Evolutionary conservation across 129 eudicot genomes (phyloP).

Genomic region (Glebionis coronaria): DNA sequence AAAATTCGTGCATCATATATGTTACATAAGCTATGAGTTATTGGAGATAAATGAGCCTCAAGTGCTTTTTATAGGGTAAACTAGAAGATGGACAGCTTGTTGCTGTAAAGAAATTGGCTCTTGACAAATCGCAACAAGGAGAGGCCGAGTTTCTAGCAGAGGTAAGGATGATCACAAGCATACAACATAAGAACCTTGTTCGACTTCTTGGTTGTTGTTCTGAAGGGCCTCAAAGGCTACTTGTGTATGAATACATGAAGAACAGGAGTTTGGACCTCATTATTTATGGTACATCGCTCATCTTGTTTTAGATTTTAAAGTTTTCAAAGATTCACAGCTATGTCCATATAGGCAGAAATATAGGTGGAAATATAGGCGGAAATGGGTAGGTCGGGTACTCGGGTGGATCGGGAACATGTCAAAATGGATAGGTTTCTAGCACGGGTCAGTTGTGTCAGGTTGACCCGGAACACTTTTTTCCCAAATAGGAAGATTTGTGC

Average conservation of each 20-base stretch:
- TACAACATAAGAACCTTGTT: constrained; percentile 75
- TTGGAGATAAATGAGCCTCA: constrained; percentile 4
- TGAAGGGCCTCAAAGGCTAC: constrained; percentile 60
- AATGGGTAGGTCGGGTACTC: too few species aligned
- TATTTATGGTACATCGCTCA: constrained; percentile 20
- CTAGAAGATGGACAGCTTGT: constrained; percentile 51
- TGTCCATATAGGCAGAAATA: too few species aligned
- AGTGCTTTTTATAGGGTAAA: constrained; percentile 43
- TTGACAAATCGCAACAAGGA: constrained; percentile 77
- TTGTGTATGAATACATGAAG: constrained; percentile 71
- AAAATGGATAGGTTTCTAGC: too few species aligned
- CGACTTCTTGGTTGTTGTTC: constrained; percentile 70
- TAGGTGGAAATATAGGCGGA: too few species aligned
- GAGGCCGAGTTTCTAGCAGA: constrained; percentile 61
- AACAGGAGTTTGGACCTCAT: constrained; percentile 65
- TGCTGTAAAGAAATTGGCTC: constrained; percentile 66
- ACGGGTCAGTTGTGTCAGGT: too few species aligned
- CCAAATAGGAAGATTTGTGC: too few species aligned
- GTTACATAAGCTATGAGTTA: not conserved
- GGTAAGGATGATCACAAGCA: constrained; percentile 57
- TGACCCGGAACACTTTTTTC: too few species aligned
- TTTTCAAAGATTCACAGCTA: too few species aligned
- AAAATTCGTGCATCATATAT: not conserved
- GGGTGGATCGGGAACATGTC: too few species aligned
- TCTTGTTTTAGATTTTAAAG: not conserved